Percentiles rank a stretch among this genome's conserved stretches.
Evolutionary conservation across 2,329 filamentous ascomycete species (phyloP).

Genomic region (Nemania abortiva): DNA sequence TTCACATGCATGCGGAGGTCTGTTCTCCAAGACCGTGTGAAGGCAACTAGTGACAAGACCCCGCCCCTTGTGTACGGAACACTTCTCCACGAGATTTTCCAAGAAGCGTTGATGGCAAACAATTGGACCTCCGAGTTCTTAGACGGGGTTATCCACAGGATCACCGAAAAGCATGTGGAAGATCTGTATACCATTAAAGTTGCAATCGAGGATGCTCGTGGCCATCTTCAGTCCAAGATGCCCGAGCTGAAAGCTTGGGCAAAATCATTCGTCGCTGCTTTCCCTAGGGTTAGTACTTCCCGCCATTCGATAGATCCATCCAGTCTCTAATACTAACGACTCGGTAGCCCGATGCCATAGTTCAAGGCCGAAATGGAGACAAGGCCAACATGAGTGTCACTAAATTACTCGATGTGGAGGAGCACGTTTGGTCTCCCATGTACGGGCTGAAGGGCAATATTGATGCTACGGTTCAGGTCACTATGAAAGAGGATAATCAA

Average conservation of each 20-base stretch:
- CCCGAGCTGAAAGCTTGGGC: constrained; percentile 87
- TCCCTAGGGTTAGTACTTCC: constrained; percentile 69
- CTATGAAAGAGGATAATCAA: constrained; percentile 77
- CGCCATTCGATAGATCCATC: background rate
- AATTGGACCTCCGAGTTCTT: constrained; percentile 81
- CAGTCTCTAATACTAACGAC: constrained; percentile 48
- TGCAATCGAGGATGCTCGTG: constrained; percentile 76
- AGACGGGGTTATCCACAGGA: constrained; percentile 71
- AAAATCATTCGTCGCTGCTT: constrained; percentile 77
- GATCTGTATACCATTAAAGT: constrained; percentile 90
- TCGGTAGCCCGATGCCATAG: constrained; percentile 73
- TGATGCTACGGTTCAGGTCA: constrained; percentile 93
- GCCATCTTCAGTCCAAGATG: constrained; percentile 86
- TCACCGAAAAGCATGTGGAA: constrained; percentile 84
- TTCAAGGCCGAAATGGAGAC: constrained; percentile 82
- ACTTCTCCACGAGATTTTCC: constrained; percentile 94
- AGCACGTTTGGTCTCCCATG: constrained; percentile 98
- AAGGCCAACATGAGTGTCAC: constrained; percentile 86
- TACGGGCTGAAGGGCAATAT: constrained; percentile 98
- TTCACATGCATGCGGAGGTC: constrained; percentile 91
- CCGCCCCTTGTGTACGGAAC: constrained; percentile 91
- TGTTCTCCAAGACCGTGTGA: constrained; percentile 93
- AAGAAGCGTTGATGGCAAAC: constrained; percentile 87
- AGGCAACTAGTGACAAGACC: constrained; percentile 84
- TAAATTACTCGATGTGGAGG: constrained; percentile 95